phyloP scores from a whole-genome alignment of 805 yeast species.

The fission yeast (Schizosaccharomyces pombe) region DNA sequence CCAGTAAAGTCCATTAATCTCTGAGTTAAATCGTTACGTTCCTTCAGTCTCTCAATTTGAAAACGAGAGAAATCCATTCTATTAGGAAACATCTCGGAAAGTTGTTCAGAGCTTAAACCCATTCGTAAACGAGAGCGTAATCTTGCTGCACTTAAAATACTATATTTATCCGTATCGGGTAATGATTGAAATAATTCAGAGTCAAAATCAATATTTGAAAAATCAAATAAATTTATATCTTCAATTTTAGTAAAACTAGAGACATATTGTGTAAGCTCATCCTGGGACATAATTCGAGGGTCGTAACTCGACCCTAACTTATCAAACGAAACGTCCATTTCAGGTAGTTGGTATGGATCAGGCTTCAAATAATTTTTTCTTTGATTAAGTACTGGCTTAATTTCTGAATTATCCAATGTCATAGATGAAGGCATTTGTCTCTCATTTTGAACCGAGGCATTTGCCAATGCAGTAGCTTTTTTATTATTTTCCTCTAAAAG shows the following conservation, averaged over 20 bases:
- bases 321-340: constrained; percentile 21
- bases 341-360: constrained; percentile 77
- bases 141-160: constrained; percentile 61
- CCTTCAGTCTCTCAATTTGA: constrained; percentile 79
- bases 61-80: constrained; percentile 77
- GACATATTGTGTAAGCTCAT: constrained; percentile 41
- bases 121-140: constrained; percentile 70
- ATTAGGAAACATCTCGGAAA: constrained; percentile 58
- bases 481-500: neutral
- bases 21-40: constrained; percentile 77
- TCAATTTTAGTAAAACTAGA: constrained; percentile 34
- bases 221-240: constrained; percentile 18
- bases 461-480: neutral
- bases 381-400: constrained; percentile 17
- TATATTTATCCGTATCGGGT: constrained; percentile 74
- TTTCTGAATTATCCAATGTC: constrained; percentile 11
- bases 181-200: constrained; percentile 51
- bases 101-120: constrained; percentile 85
- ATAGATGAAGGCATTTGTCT: neutral
- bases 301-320: constrained; percentile 25
- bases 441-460: neutral
- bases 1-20: constrained; percentile 65
- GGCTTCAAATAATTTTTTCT: constrained; percentile 22
- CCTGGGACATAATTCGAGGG: constrained; percentile 47
- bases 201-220: constrained; percentile 46